These are phyloP conservation scores for Hymenoscyphus linearis DNA, from an alignment of 2,329 filamentous ascomycete genomes.

Conservation along the genomic window DNA sequence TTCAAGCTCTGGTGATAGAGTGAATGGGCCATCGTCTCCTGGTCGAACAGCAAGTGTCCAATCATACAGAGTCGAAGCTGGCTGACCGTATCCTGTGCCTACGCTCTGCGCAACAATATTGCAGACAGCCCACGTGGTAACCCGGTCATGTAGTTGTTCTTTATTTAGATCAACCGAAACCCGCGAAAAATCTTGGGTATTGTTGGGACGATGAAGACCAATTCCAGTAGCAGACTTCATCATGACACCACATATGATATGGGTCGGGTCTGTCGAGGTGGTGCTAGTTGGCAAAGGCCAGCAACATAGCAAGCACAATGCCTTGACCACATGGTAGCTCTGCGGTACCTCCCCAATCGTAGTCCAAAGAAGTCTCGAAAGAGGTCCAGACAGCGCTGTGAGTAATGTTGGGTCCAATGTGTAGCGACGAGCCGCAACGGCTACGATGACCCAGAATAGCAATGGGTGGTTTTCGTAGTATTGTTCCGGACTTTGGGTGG, in stretches of 20 bases:
- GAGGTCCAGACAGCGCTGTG: conserved; percentile 59
- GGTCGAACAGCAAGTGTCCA: conserved; percentile 62
- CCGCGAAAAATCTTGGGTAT: conserved; percentile 77
- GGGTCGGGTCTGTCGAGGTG: conserved; percentile 73
- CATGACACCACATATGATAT: conserved; percentile 74
- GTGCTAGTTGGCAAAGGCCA: conserved; percentile 82
- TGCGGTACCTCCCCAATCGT: conserved; percentile 73
- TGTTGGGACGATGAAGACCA: conserved; percentile 72
- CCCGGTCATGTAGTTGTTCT: conserved; percentile 72
- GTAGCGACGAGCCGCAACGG: conserved; percentile 69
- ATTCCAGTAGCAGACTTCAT: conserved; percentile 84
- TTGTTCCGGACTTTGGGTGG: conserved; percentile 60
- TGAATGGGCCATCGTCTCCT: conserved; percentile 54
- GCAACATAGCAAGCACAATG: conserved; percentile 71
- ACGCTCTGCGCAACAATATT: conserved; percentile 79
- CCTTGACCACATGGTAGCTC: conserved; percentile 76
- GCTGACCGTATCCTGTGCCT: conserved; percentile 79
- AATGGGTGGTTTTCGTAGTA: conserved; percentile 74
- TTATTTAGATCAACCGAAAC: conserved; percentile 70
- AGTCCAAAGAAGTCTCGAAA: conserved; percentile 69
- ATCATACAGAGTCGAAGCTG: conserved; percentile 71
- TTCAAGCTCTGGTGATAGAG: conserved; percentile 57
- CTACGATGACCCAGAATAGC: conserved; percentile 80
- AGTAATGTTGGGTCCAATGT: conserved; percentile 54
- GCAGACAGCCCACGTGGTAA: conserved; percentile 78